Evolutionary conservation across 352 stramenopile species (phyloP).

Genomic region (Aphanomyces cochlioides): DNA sequence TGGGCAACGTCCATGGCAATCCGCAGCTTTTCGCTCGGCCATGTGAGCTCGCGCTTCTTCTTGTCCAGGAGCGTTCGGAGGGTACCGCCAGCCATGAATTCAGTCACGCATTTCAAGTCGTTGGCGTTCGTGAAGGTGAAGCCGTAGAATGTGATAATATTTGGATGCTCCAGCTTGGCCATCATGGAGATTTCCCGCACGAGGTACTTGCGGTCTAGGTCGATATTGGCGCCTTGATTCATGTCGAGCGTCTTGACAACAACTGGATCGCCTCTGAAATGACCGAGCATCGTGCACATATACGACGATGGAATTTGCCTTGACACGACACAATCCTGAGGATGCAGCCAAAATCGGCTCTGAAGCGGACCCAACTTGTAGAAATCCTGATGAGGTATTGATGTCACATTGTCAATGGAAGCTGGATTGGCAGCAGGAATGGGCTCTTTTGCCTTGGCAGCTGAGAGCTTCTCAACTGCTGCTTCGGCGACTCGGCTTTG

Average conservation of each 20-base stretch:
- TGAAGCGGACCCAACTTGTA: conserved; percentile 13
- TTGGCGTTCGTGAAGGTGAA: conserved; percentile 28
- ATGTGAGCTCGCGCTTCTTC: conserved; percentile 22
- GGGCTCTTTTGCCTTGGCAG: neutral
- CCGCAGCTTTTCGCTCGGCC: conserved; percentile 36
- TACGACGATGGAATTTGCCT: conserved; percentile 25
- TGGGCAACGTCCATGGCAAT: conserved; percentile 49
- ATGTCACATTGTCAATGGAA: neutral
- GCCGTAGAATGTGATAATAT: conserved; percentile 31
- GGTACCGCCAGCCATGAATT: conserved; percentile 38
- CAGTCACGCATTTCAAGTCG: conserved; percentile 33
- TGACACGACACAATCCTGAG: conserved; percentile 24
- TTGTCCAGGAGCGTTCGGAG: conserved; percentile 22
- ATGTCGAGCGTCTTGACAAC: conserved; percentile 30
- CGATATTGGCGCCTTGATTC: neutral
- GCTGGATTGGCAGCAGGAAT: too few species aligned
- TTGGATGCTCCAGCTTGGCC: conserved; percentile 26
- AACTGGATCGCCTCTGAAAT: conserved; percentile 21
- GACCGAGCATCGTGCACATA: conserved; percentile 28
- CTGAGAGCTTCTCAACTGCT: conserved; percentile 14
- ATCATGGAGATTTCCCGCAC: conserved; percentile 30
- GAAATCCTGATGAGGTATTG: conserved; percentile 18
- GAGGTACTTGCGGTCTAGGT: conserved; percentile 25
- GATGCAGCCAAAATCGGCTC: conserved; percentile 19
- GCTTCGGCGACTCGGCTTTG: conserved; percentile 20